Percentiles rank a stretch among this genome's conserved stretches.
Conservation (phyloP, 1,284 basidiomycete species). For the Takashimella koratensis region DNA sequence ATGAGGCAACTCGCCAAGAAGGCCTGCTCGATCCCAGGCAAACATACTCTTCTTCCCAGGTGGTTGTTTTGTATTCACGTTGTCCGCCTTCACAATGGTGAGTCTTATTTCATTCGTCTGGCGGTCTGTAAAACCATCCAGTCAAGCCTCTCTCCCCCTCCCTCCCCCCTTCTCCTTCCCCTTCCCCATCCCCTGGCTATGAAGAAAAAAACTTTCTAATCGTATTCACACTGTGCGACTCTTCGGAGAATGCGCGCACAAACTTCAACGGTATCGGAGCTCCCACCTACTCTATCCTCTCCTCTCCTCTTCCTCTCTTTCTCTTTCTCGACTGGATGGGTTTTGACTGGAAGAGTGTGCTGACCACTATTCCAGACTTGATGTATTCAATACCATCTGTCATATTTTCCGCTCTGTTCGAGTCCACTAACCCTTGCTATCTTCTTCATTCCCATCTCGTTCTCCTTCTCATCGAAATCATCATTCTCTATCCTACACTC, state of each 20-base stretch:
- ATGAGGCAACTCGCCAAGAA: no score
- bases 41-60: constrained; percentile 13
- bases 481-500: constrained; percentile 9
- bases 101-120: constrained; percentile 6
- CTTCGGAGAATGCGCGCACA: constrained; percentile 40
- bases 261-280: constrained; percentile 50
- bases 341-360: background rate
- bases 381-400: no score
- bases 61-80: constrained; percentile 8
- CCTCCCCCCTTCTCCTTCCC: constrained; percentile 5
- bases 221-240: constrained; percentile 50
- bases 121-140: no score
- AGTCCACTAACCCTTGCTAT: background rate
- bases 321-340: background rate
- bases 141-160: background rate
- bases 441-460: background rate
- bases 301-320: constrained; percentile 1
- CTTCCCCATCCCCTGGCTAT: constrained; percentile 19
- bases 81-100: constrained; percentile 8
- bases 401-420: no score
- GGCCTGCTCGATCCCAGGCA: constrained; percentile 13
- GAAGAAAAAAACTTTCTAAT: constrained; percentile 48
- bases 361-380: no score
- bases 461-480: no score
- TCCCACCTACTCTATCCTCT: constrained; percentile 1